Percentiles rank a stretch among this genome's conserved stretches.
phyloP scores from a whole-genome alignment of 441 rosid genomes.

The Iberis amara region DNA sequence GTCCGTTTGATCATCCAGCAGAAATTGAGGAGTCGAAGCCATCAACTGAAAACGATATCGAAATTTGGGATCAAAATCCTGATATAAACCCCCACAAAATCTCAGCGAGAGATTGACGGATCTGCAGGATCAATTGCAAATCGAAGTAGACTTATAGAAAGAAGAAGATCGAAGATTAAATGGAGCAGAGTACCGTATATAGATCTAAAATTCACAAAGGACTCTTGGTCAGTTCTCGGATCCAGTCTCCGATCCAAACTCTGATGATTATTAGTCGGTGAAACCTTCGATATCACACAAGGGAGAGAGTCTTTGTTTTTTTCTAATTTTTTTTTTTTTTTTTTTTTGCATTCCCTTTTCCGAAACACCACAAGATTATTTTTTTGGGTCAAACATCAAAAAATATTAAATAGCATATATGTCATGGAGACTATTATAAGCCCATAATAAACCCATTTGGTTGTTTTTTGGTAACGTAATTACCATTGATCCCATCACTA shows the following conservation, averaged over 20 bases:
- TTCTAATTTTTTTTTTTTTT: neutral
- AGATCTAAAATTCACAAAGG: conserved; percentile 14
- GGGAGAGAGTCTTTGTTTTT: conserved; percentile 16
- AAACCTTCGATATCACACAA: conserved; percentile 18
- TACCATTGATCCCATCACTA: conserved; percentile 1
- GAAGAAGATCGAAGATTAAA: conserved; percentile 1
- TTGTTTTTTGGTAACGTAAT: conserved; percentile 6
- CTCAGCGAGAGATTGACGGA: conserved; percentile 17
- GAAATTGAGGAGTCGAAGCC: conserved; percentile 75
- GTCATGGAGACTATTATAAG: conserved; percentile 4
- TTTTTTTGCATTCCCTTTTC: neutral
- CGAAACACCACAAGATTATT: conserved; percentile 14
- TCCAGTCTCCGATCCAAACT: conserved; percentile 18
- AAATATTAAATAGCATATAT: no score
- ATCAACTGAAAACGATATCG: conserved; percentile 29
- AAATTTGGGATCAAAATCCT: conserved; percentile 18
- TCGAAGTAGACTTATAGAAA: neutral
- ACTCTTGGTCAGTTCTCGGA: conserved; percentile 10
- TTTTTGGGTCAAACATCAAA: no score
- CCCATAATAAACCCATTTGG: conserved; percentile 16
- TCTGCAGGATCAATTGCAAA: conserved; percentile 11
- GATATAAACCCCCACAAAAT: conserved; percentile 19
- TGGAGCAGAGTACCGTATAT: conserved; percentile 1
- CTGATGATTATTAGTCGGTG: conserved; percentile 31
- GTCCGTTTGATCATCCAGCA: conserved; percentile 95